These are phyloP conservation scores for Dipteronia dyeriana DNA, from an alignment of 345 rosid species.

Conservation along the genomic window DNA sequence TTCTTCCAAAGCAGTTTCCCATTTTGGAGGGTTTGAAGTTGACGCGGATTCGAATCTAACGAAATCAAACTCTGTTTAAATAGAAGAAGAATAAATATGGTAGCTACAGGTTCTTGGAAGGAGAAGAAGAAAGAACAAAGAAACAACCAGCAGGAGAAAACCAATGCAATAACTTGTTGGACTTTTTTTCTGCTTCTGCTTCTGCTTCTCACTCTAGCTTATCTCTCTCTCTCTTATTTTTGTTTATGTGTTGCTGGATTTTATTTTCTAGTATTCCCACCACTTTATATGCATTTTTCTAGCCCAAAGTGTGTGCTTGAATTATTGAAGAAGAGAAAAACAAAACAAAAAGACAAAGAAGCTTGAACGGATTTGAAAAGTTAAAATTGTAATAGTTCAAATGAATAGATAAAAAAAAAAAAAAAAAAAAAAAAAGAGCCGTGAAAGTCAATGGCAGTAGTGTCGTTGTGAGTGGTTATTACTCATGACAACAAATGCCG, in stretches of 20 bases:
- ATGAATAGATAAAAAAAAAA: too few species aligned
- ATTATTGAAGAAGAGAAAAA: neutral
- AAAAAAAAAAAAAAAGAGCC: too few species aligned
- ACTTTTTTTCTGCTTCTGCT: neutral
- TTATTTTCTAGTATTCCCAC: neutral
- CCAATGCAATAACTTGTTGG: neutral
- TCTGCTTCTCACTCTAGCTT: too few species aligned
- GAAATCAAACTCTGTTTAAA: neutral
- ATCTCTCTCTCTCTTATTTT: neutral
- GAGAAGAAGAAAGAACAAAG: slow-evolving; percentile 17
- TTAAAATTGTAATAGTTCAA: too few species aligned
- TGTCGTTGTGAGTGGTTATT: too few species aligned
- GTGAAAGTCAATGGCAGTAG: too few species aligned
- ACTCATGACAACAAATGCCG: too few species aligned
- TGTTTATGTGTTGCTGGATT: neutral
- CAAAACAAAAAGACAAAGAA: too few species aligned
- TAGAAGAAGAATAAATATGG: too few species aligned
- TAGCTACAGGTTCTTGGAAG: slow-evolving; percentile 12
- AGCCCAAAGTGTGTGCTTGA: neutral
- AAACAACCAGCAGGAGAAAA: neutral
- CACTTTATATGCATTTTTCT: neutral
- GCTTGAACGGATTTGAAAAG: too few species aligned
- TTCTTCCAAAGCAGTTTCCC: slow-evolving; percentile 18
- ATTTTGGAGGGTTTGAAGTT: neutral
- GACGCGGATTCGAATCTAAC: neutral